These are phyloP conservation scores for Acacia concinna DNA, from an alignment of 331 rosid genomes.

Conservation along the genomic window DNA sequence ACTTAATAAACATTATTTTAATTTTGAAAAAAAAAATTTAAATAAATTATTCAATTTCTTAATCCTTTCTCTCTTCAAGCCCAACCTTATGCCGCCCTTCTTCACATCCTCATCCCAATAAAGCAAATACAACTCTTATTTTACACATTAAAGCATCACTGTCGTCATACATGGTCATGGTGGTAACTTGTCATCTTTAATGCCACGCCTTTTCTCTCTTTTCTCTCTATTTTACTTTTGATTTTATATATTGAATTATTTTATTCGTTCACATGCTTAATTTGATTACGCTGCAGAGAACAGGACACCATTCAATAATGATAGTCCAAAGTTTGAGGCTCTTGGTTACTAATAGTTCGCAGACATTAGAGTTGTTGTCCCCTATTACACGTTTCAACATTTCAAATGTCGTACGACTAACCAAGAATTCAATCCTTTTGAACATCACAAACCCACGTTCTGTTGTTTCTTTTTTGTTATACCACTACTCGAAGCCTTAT, in stretches of 20 bases:
- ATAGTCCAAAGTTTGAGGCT: slow-evolving; percentile 46
- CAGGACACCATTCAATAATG: background rate
- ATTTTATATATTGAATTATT: background rate
- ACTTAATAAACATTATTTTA: too few relatives aligned
- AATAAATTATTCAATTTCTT: too few relatives aligned
- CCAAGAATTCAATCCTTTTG: slow-evolving; percentile 78
- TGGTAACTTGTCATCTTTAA: too few relatives aligned
- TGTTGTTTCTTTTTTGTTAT: slow-evolving; percentile 62
- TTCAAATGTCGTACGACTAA: slow-evolving; percentile 85
- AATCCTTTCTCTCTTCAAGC: too few relatives aligned
- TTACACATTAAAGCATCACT: too few relatives aligned
- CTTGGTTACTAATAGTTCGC: slow-evolving; percentile 80
- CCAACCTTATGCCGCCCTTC: too few relatives aligned
- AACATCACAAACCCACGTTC: slow-evolving; percentile 54
- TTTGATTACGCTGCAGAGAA: slow-evolving; percentile 1
- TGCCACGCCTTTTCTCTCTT: background rate
- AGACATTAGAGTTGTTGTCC: slow-evolving; percentile 85
- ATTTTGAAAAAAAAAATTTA: too few relatives aligned
- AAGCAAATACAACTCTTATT: background rate
- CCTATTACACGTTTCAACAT: slow-evolving; percentile 86
- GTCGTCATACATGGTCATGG: too few relatives aligned
- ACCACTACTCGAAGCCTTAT: slow-evolving; percentile 77
- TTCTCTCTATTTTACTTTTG: background rate
- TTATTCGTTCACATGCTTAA: background rate
- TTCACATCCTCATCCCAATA: too few relatives aligned